A percentile compares a stretch with the other conserved stretches of the same genome.
phyloP scores from a whole-genome alignment of 1,139 yeast species.

The Zygoascus meyerae region DNA sequence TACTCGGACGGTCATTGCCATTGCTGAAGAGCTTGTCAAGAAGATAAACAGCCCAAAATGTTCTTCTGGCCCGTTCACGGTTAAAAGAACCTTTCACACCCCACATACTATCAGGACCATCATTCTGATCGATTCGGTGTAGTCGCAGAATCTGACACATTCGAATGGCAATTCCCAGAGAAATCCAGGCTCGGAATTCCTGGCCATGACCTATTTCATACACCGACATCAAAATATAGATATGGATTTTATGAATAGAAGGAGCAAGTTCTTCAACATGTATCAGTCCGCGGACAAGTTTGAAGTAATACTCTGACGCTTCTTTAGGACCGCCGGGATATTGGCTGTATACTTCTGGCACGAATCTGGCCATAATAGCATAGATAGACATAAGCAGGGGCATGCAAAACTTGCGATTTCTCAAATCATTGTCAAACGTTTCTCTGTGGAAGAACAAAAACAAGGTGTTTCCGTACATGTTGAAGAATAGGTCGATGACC shows the following conservation, averaged over 20 bases:
- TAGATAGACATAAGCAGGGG: conserved; percentile 4
- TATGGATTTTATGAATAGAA: not conserved
- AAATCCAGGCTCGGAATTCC: conserved; percentile 5
- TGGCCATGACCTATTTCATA: conserved; percentile 4
- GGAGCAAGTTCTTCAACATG: not conserved
- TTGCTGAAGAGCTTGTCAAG: conserved; percentile 6
- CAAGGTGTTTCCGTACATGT: conserved; percentile 4
- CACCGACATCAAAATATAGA: conserved; percentile 1
- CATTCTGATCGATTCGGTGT: conserved; percentile 1
- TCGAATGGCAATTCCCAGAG: conserved; percentile 3
- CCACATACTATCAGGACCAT: not conserved
- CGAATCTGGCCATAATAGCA: conserved; percentile 4
- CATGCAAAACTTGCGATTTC: not conserved
- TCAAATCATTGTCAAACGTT: not conserved
- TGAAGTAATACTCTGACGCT: conserved; percentile 3
- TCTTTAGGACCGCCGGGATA: not conserved
- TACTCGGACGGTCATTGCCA: not conserved
- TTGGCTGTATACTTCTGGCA: conserved; percentile 1
- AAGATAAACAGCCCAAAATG: conserved; percentile 2
- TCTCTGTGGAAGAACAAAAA: conserved; percentile 3
- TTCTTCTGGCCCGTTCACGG: conserved; percentile 1
- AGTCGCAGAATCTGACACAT: conserved; percentile 3
- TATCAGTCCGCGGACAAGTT: not conserved
- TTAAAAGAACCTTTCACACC: not conserved
- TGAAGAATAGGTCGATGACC: conserved; percentile 4